phyloP scores from a whole-genome alignment of 129 eudicot species.

The Arctium minus region DNA sequence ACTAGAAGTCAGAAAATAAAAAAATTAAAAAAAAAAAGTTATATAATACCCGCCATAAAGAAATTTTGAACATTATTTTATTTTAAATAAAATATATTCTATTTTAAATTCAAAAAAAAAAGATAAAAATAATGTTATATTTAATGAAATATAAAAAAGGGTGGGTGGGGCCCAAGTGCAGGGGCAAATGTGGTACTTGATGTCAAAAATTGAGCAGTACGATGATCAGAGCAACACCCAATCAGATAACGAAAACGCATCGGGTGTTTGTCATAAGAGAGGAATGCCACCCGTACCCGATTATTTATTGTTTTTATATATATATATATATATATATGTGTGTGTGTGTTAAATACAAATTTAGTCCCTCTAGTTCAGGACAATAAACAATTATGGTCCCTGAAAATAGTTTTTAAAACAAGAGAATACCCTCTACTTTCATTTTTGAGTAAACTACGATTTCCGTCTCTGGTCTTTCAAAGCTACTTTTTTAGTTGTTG shows the following conservation, averaged over 20 bases:
- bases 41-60: too few relatives aligned
- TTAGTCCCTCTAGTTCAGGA: background rate
- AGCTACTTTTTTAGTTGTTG: too few relatives aligned
- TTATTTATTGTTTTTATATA: background rate
- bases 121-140: too few relatives aligned
- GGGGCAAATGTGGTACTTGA: background rate
- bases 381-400: background rate
- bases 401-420: background rate
- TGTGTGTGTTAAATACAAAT: background rate
- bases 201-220: slow-evolving; percentile 11
- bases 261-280: slow-evolving; percentile 3
- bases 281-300: slow-evolving; percentile 5
- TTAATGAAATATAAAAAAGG: too few relatives aligned
- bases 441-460: background rate
- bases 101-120: too few relatives aligned
- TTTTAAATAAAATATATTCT: too few relatives aligned
- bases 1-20: too few relatives aligned
- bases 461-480: too few relatives aligned
- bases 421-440: background rate
- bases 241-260: slow-evolving; percentile 24
- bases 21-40: too few relatives aligned
- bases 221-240: slow-evolving; percentile 28
- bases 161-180: background rate
- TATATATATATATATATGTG: too few relatives aligned
- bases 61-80: too few relatives aligned